phyloP scores from a whole-genome alignment of 2,329 filamentous ascomycete species.

The Ascochyta clinopodiicola region DNA sequence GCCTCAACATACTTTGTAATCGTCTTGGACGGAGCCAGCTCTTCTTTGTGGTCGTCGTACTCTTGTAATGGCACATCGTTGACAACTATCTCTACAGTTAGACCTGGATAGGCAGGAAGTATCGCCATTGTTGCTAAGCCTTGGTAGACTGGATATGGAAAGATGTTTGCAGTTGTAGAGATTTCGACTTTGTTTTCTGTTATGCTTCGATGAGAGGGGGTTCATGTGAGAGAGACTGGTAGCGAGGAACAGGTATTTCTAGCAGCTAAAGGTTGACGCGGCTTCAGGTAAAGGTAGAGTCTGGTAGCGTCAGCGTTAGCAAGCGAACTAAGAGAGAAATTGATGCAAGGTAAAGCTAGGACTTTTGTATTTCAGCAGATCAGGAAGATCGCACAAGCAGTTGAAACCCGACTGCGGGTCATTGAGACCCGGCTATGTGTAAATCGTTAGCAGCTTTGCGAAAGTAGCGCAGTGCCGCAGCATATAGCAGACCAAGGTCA shows the following conservation, averaged over 20 bases:
- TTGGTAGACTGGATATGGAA: neutral
- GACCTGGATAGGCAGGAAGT: neutral
- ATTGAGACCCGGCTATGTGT: neutral
- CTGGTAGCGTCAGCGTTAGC: too few species aligned
- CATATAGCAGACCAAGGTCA: neutral
- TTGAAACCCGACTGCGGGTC: neutral
- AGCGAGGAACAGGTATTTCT: too few species aligned
- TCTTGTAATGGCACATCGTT: conserved; percentile 29
- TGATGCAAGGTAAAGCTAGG: too few species aligned
- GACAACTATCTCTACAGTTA: conserved; percentile 21
- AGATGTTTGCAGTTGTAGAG: neutral
- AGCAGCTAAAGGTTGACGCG: too few species aligned
- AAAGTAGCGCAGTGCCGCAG: neutral
- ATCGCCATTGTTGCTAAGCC: neutral
- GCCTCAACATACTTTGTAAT: conserved; percentile 43
- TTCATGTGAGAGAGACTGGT: too few species aligned
- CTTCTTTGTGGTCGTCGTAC: conserved; percentile 31
- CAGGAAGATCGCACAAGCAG: neutral
- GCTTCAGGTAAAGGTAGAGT: too few species aligned
- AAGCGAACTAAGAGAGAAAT: too few species aligned
- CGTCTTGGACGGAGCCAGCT: neutral
- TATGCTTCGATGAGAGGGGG: neutral
- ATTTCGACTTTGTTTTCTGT: neutral
- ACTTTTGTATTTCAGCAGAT: too few species aligned
- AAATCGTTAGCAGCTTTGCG: neutral